These are phyloP conservation scores for Bipolaris bicolor DNA, from an alignment of 2,329 filamentous ascomycete species.

Conservation along the genomic window DNA sequence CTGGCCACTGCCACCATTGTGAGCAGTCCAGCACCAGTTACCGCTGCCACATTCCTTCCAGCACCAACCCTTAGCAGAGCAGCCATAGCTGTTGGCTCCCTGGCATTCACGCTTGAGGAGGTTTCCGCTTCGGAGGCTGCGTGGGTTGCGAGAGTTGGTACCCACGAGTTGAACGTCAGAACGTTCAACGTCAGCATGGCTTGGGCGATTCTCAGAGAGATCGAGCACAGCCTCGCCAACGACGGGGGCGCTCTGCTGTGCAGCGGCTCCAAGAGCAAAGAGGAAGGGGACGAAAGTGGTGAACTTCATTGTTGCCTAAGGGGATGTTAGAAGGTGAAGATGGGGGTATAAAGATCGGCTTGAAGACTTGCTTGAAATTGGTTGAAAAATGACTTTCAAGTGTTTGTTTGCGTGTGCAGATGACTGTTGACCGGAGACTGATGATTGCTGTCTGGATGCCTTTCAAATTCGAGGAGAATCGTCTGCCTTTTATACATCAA, in stretches of 20 bases:
- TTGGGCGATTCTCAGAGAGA: slow-evolving; percentile 6
- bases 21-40: slow-evolving; percentile 12
- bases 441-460: not conserved
- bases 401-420: not conserved
- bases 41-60: slow-evolving; percentile 10
- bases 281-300: slow-evolving; percentile 6
- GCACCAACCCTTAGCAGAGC: slow-evolving; percentile 10
- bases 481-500: not conserved
- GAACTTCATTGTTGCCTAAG: slow-evolving; percentile 9
- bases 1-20: slow-evolving; percentile 9
- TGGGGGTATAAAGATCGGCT: not conserved
- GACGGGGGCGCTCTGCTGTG: not conserved
- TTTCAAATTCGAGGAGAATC: not conserved
- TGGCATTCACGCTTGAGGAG: slow-evolving; percentile 11
- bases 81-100: slow-evolving; percentile 4
- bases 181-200: slow-evolving; percentile 7
- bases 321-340: not conserved
- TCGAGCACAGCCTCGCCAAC: slow-evolving; percentile 8
- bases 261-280: slow-evolving; percentile 4
- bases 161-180: slow-evolving; percentile 6
- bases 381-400: not conserved
- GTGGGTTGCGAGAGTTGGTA: slow-evolving; percentile 3
- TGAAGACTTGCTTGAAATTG: not conserved
- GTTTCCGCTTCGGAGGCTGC: slow-evolving; percentile 6
- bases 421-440: not conserved